Conservation (phyloP, 768 basidiomycete species). For the Tubosaeta brunneosetosa region DNA sequence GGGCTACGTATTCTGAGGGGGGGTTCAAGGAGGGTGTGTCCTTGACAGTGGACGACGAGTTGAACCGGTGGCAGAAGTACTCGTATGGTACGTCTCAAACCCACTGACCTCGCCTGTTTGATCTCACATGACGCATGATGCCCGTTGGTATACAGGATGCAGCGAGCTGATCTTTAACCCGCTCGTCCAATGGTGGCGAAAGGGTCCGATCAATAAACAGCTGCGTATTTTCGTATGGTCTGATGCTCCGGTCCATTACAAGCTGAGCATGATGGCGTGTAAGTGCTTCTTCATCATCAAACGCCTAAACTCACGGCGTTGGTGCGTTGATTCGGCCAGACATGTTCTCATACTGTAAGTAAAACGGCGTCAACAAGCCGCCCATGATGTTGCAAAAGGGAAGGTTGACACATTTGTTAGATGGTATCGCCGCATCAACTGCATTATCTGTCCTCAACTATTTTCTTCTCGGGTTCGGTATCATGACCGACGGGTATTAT, state of each 20-base stretch:
- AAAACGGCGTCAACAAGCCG: conserved; percentile 3
- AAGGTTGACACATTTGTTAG: conserved; percentile 4
- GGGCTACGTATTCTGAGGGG: conserved; percentile 86
- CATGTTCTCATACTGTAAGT: conserved; percentile 51
- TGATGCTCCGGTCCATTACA: conserved; percentile 73
- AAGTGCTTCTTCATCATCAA: conserved; percentile 13
- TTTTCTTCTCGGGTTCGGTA: conserved; percentile 63
- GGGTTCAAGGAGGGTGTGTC: conserved; percentile 96
- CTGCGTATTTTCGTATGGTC: conserved; percentile 78
- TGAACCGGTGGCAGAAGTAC: conserved; percentile 95
- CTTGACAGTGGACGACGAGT: conserved; percentile 83
- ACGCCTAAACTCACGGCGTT: conserved; percentile 3
- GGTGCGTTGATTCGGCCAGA: conserved; percentile 20
- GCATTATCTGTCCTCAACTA: conserved; percentile 68
- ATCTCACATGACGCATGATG: conserved; percentile 40
- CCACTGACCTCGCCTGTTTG: not conserved
- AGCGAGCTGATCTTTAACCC: conserved; percentile 80
- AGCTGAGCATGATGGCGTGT: conserved; percentile 59
- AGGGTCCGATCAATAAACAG: conserved; percentile 82
- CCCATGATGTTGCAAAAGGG: not conserved
- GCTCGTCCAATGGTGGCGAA: conserved; percentile 65
- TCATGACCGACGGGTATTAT: conserved; percentile 73
- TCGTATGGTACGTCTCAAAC: conserved; percentile 49
- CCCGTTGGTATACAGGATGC: conserved; percentile 32
- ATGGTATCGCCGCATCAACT: conserved; percentile 62